A percentile compares a stretch with the other conserved stretches of the same genome.
Evolutionary conservation across 306 rosid species (phyloP).

Genomic region (Mucuna pruriens): DNA sequence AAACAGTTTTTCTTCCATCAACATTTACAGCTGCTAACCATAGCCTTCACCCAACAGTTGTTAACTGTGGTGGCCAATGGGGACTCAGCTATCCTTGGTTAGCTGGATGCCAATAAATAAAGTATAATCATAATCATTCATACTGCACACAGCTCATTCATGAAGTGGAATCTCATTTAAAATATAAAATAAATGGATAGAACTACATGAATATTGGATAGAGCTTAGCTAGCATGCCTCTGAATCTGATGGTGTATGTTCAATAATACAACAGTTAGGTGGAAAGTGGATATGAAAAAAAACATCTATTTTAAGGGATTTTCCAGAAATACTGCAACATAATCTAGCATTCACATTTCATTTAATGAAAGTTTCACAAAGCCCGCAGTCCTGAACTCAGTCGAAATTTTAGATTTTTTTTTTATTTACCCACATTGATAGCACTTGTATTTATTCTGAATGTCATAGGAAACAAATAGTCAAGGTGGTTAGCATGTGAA

Average conservation of each 20-base stretch:
- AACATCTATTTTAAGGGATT: neutral
- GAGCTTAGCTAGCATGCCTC: conserved; percentile 6
- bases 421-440: conserved; percentile 8
- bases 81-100: conserved; percentile 1
- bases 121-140: neutral
- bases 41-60: neutral
- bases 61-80: neutral
- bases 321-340: neutral
- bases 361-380: conserved; percentile 1
- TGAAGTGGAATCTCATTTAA: neutral
- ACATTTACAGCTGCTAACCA: conserved; percentile 2
- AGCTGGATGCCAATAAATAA: neutral
- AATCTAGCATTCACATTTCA: conserved; percentile 22
- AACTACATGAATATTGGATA: neutral
- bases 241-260: neutral
- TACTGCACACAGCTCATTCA: neutral
- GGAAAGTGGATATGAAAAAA: neutral
- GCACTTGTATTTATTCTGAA: conserved; percentile 8
- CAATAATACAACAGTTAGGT: neutral
- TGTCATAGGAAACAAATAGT: conserved; percentile 30
- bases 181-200: neutral
- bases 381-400: neutral
- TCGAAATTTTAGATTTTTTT: neutral
- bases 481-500: neutral
- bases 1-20: conserved; percentile 20